Base-by-base conservation (phyloP, 306 rosid genomes). In the Prunus padus region DNA sequence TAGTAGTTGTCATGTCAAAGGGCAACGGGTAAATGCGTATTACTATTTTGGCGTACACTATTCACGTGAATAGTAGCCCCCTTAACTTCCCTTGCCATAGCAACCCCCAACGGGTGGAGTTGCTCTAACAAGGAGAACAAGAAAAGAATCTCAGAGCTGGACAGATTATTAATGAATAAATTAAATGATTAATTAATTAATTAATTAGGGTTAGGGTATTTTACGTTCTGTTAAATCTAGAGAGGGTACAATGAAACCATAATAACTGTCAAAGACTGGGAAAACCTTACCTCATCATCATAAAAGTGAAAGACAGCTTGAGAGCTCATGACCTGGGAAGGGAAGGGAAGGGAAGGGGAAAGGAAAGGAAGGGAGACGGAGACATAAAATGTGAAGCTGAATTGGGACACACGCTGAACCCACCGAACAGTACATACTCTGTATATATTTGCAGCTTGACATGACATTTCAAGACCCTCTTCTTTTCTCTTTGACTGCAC, bases 391-490 rank as follows among this genome's bases (percentile, higher is more conserved):
- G 51, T 37, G 79, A 65, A 76, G 79, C 45, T 76, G 40, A 76
- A 56, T 79, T 76, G 65, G 79, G 60, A 75, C 40, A 15, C 3
- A 76, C 65, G 67, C 61, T 54, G 74, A 80, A 75, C 77, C 79
- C 83, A 81, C 75, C 67, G 63, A 77, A 82, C 89, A 79, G 81
- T 81, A 79, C 67, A 81, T 50, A 44, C 82, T 74, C 89, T 81
- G 88, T 46, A 62, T 77, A 6, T 74, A 22, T 15, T 82, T 78
- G 76, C 83, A 81, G 85, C 82, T 75, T 88, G 96, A 91, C 16
- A 87, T 88, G 92, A 91, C 93, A 84, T 84, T 46, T 88, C 92
- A 77, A 52, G 37, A 62, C 73, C 11, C 20, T 28, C 44, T 28
- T 30, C 7, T 28, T 25, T 3, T 2, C 65, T 25, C 37, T 59